Percentiles rank a stretch among this genome's conserved stretches.
These are phyloP conservation scores for Pseudovirgaria hyperparasitica DNA, from an alignment of 2,329 filamentous ascomycete genomes.

Conservation along the genomic window DNA sequence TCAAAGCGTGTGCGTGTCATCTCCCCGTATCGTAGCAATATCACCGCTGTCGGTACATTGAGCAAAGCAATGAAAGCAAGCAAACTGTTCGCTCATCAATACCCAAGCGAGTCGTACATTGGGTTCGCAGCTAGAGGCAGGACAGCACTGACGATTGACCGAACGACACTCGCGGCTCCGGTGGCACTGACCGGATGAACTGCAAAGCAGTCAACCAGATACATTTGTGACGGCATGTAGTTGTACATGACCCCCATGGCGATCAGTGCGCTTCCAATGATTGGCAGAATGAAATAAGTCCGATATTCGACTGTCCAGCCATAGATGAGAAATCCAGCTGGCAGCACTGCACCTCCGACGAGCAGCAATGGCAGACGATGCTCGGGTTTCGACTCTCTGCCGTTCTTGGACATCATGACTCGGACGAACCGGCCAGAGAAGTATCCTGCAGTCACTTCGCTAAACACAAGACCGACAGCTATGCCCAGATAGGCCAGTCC, in stretches of 20 bases:
- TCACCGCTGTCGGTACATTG: too few species aligned
- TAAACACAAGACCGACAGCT: conserved; percentile 2
- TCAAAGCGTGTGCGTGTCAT: too few species aligned
- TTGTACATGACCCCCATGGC: conserved; percentile 3
- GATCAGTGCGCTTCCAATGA: conserved; percentile 3
- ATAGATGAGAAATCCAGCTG: conserved; percentile 4
- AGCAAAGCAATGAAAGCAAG: too few species aligned
- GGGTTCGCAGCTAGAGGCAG: too few species aligned
- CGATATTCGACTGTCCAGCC: conserved; percentile 3
- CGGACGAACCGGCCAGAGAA: conserved; percentile 2
- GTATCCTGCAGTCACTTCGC: conserved; percentile 1
- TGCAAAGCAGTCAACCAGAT: too few species aligned
- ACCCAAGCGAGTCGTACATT: too few species aligned
- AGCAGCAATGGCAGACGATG: conserved; percentile 2
- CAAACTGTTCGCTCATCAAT: too few species aligned
- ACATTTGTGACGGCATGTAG: too few species aligned
- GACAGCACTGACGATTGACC: too few species aligned
- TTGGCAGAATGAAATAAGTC: conserved; percentile 4
- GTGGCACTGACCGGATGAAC: too few species aligned
- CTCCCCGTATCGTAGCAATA: too few species aligned
- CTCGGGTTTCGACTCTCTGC: conserved; percentile 2
- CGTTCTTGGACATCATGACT: conserved; percentile 1
- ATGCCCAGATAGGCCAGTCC: conserved; percentile 3
- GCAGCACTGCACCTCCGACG: conserved; percentile 2
- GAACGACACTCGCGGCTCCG: too few species aligned